Percentiles rank a stretch among this genome's conserved stretches.
Evolutionary conservation across 495 filamentous ascomycete genomes (phyloP).

Genomic region (Bacidia gigantensis): DNA sequence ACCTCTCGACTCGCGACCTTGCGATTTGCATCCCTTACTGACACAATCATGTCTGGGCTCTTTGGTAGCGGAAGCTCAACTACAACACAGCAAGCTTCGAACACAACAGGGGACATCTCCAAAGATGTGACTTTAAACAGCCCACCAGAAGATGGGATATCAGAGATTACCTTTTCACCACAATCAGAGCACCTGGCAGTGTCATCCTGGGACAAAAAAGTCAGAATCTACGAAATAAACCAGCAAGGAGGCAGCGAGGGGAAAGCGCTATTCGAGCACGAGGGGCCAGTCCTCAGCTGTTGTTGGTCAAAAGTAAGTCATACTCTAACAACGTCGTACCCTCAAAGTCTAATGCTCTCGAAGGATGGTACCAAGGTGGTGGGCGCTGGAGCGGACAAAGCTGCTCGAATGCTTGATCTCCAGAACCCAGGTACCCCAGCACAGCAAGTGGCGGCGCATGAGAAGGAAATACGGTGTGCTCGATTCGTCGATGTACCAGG

Average conservation of each 20-base stretch:
- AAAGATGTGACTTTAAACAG: constrained; percentile 68
- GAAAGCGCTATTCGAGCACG: constrained; percentile 65
- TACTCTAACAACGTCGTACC: not conserved
- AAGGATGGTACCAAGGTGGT: constrained; percentile 64
- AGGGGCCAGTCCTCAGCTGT: constrained; percentile 62
- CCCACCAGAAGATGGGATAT: constrained; percentile 76
- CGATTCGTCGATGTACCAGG: constrained; percentile 55
- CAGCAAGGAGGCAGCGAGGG: constrained; percentile 54
- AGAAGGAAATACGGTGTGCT: constrained; percentile 63
- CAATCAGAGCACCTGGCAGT: constrained; percentile 66
- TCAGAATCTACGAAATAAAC: constrained; percentile 82
- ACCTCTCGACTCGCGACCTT: not conserved
- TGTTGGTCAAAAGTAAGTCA: constrained; percentile 69
- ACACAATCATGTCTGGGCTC: constrained; percentile 45
- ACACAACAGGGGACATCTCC: constrained; percentile 78
- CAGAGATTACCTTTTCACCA: constrained; percentile 71
- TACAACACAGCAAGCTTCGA: constrained; percentile 35
- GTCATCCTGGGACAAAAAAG: constrained; percentile 85
- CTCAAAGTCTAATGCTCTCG: constrained; percentile 1
- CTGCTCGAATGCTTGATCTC: constrained; percentile 65
- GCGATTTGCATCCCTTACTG: not conserved
- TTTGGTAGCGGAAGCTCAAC: constrained; percentile 43
- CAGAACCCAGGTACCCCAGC: constrained; percentile 36
- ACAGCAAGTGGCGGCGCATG: constrained; percentile 61
- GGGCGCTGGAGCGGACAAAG: constrained; percentile 74